Base-by-base conservation (phyloP, 768 basidiomycete genomes). In the Russula earlei region DNA sequence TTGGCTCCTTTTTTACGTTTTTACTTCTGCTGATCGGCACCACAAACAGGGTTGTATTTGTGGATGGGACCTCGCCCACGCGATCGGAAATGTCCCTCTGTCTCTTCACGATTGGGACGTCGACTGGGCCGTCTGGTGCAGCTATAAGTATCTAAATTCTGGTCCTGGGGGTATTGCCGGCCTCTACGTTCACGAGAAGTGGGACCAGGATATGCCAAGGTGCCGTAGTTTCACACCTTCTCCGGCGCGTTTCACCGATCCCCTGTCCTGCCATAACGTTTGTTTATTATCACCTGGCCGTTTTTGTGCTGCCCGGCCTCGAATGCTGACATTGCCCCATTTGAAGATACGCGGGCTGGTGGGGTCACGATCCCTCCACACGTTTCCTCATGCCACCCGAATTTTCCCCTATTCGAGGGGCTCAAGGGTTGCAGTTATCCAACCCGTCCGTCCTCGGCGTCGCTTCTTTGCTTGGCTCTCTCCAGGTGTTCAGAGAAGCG, bases 71-170 rank as follows among this genome's bases (percentile, higher is more conserved):
- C 82, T 97, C 15, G 96, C 96, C 8, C 96, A 99, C 70, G 95
- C 88, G 6, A 79, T 85, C 43, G 96, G 95, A 46, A 99, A 99
- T 69, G 91, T 98, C 34, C 88, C 90, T 36, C 71, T 95, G 63
- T 75, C 79, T 46, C 74, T 99, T 61, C 91, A 95, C 68, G 87
- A 92, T 57, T 99, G 96, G 95, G 75, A 80, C 62, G 87, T 91
- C 63, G 96, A 99, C 69, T 98, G 97, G 67, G 96, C 95, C 3
- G 94, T 94, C 34, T 98, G 95, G 91, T 99, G 96, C 69, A 88
- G 92, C 31, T 99, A 98, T 79, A 98, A 90, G 72, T 99, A 97
- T 68, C 79, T 97, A 56, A 98, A 97, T 72, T 87, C 93, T 17
- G 91, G 95, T 5, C 93, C 96, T 11, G 95, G 95, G 20, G 91